Evolutionary conservation across 768 basidiomycete genomes (phyloP).

Genomic region (Suillus hirtellus): DNA sequence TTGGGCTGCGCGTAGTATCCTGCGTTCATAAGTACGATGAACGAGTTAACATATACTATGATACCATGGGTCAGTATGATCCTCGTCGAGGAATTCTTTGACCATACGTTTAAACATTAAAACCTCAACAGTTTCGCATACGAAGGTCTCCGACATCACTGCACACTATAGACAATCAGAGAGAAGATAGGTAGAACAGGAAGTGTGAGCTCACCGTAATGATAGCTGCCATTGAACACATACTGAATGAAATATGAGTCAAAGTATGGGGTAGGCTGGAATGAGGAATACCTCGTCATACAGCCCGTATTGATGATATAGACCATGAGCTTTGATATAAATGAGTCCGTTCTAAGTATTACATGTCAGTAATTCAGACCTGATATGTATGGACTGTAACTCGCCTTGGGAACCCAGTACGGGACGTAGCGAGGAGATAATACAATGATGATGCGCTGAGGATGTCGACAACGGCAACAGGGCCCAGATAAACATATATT

Average conservation of each 20-base stretch:
- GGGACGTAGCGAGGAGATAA: conserved; percentile 1
- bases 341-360: conserved; percentile 1
- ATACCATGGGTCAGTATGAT: background rate
- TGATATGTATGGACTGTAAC: background rate
- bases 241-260: background rate
- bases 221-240: background rate
- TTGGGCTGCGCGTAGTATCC: background rate
- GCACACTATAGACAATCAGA: background rate
- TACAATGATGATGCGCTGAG: background rate
- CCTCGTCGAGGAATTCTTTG: background rate
- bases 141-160: background rate
- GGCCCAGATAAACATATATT: background rate
- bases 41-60: conserved; percentile 8
- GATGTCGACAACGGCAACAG: background rate
- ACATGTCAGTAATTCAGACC: background rate
- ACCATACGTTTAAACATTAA: background rate
- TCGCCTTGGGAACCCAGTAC: background rate
- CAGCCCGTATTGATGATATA: conserved; percentile 1
- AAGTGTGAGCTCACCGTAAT: background rate
- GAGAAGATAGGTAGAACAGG: background rate
- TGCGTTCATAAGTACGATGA: conserved; percentile 2
- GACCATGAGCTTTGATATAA: background rate
- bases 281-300: conserved; percentile 6
- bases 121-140: background rate
- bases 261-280: background rate